Evolutionary conservation across 345 rosid species (phyloP).

Genomic region (Laguncularia racemosa): DNA sequence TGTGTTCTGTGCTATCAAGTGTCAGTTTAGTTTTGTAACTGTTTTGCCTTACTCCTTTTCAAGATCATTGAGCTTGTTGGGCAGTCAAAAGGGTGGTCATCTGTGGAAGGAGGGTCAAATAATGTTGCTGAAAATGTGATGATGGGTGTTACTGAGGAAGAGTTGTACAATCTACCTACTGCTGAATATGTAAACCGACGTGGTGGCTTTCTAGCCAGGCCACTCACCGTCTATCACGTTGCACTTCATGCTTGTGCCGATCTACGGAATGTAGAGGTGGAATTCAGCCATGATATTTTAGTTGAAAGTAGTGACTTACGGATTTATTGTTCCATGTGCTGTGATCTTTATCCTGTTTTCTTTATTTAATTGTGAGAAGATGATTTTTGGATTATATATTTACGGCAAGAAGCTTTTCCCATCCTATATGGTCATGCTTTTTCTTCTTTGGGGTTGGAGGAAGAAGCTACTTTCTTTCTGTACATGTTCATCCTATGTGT

Average conservation of each 20-base stretch:
- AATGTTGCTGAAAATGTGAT: conserved; percentile 61
- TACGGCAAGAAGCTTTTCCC: no score
- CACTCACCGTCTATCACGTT: conserved; percentile 66
- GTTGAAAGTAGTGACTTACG: not conserved
- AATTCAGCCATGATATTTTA: conserved; percentile 10
- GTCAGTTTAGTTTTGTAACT: not conserved
- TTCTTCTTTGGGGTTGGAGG: no score
- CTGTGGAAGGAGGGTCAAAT: conserved; percentile 48
- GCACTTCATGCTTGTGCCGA: conserved; percentile 88
- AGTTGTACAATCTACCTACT: conserved; percentile 78
- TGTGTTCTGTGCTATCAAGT: not conserved
- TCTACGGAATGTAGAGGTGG: conserved; percentile 68
- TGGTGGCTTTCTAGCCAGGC: conserved; percentile 52
- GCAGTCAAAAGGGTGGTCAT: conserved; percentile 87
- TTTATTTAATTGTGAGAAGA: no score
- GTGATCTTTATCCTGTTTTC: no score
- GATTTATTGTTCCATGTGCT: not conserved
- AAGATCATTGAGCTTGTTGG: conserved; percentile 85
- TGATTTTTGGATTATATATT: no score
- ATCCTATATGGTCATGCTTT: no score
- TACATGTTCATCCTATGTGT: not conserved
- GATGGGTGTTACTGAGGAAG: conserved; percentile 78
- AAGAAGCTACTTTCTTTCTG: no score
- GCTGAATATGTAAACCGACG: conserved; percentile 60
- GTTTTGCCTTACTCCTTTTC: conserved; percentile 11